A percentile compares a stretch with the other conserved stretches of the same genome.
phyloP scores from a whole-genome alignment of 2,329 filamentous ascomycete genomes.

The Colletotrichum australisinense region DNA sequence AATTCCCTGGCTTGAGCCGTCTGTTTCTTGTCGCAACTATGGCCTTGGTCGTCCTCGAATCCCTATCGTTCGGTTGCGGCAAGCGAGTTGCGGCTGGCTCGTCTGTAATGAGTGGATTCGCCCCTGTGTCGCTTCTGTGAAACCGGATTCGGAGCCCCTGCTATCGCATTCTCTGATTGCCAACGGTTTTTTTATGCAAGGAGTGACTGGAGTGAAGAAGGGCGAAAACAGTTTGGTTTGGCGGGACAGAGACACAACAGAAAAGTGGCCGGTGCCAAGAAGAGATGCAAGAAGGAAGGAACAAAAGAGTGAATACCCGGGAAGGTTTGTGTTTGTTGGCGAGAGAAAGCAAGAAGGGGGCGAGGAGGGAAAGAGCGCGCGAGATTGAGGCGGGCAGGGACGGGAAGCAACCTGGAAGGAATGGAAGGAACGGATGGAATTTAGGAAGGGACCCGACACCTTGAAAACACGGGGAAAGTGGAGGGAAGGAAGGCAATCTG shows the following conservation, averaged over 20 bases:
- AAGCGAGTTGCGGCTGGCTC: conserved; percentile 2
- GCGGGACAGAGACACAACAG: neutral
- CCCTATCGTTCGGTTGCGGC: neutral
- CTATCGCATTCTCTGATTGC: conserved; percentile 18
- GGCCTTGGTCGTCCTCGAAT: neutral
- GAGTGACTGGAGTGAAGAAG: conserved; percentile 16
- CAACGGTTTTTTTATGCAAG: conserved; percentile 26
- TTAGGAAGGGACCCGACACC: neutral
- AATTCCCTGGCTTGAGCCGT: neutral
- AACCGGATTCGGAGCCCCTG: conserved; percentile 28
- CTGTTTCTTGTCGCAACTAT: conserved; percentile 2
- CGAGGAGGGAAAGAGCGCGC: conserved; percentile 6
- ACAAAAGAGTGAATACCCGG: neutral
- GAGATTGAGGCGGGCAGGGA: neutral
- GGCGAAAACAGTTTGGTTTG: neutral
- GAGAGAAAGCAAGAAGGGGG: conserved; percentile 2
- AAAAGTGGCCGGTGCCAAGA: conserved; percentile 12
- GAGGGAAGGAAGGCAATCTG: conserved; percentile 25
- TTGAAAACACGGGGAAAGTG: conserved; percentile 33
- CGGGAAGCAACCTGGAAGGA: conserved; percentile 13
- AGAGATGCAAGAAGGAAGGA: conserved; percentile 7
- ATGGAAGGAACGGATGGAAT: conserved; percentile 25
- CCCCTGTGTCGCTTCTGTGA: conserved; percentile 31
- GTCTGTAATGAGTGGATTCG: conserved; percentile 28
- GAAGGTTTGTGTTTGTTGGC: neutral